Evolutionary conservation across 345 rosid species (phyloP).

Genomic region (Limnanthes douglasii): DNA sequence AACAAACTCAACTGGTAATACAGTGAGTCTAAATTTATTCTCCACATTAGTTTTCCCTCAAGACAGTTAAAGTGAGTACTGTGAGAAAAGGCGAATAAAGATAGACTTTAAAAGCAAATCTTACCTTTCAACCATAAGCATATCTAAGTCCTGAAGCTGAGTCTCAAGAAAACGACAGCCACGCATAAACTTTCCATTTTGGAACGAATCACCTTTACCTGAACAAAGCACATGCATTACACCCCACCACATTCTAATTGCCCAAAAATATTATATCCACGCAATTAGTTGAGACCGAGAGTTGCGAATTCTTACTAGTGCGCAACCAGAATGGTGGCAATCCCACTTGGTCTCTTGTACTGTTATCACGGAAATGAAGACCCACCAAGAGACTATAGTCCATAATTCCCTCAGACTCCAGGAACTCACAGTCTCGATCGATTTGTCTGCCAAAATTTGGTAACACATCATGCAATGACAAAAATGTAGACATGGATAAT

Average conservation of each 20-base stretch:
- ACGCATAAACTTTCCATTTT: conserved; percentile 73
- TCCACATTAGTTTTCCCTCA: neutral
- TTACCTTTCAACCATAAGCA: conserved; percentile 71
- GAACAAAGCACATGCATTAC: conserved; percentile 9
- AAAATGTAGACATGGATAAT: no score
- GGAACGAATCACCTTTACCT: conserved; percentile 69
- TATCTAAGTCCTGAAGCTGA: conserved; percentile 85
- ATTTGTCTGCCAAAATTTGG: conserved; percentile 53
- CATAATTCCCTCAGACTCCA: conserved; percentile 88
- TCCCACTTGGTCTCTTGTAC: conserved; percentile 71
- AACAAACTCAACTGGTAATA: neutral
- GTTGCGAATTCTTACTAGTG: conserved; percentile 67
- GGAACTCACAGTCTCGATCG: conserved; percentile 79
- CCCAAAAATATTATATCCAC: neutral
- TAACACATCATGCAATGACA: no score
- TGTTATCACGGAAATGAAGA: conserved; percentile 87
- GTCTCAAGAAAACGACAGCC: conserved; percentile 89
- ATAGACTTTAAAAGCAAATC: conserved; percentile 4
- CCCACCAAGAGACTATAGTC: conserved; percentile 95
- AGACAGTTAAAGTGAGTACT: neutral
- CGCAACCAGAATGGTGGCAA: conserved; percentile 81
- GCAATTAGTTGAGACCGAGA: conserved; percentile 3
- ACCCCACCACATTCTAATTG: conserved; percentile 1
- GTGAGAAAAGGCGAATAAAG: neutral
- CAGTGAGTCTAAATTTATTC: neutral